Conservation (phyloP, 1,284 basidiomycete genomes). For the Ceratobasidium sp. region DNA sequence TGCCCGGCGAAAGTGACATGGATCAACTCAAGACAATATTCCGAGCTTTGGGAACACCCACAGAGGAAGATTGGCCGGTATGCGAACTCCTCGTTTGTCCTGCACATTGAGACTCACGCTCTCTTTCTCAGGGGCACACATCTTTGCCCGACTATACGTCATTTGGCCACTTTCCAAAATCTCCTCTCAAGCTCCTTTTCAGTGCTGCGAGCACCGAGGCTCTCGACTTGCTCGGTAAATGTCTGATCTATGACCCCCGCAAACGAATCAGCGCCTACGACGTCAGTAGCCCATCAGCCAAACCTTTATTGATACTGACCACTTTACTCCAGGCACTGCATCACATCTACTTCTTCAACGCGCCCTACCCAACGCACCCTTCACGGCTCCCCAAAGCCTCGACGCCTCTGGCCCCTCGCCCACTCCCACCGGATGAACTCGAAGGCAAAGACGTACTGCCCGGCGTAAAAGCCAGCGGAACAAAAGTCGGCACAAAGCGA, state of each 20-base stretch:
- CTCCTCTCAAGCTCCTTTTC: slow-evolving; percentile 87
- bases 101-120: slow-evolving; percentile 46
- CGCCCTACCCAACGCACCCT: slow-evolving; percentile 84
- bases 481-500: slow-evolving; percentile 63
- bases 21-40: slow-evolving; percentile 97
- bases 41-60: slow-evolving; percentile 93
- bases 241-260: slow-evolving; percentile 88
- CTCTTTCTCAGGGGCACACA: slow-evolving; percentile 76
- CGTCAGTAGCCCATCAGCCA: slow-evolving; percentile 60
- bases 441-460: slow-evolving; percentile 70
- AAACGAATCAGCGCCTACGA: slow-evolving; percentile 85
- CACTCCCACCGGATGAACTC: slow-evolving; percentile 72
- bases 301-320: slow-evolving; percentile 28
- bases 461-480: slow-evolving; percentile 58
- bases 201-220: slow-evolving; percentile 91
- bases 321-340: slow-evolving; percentile 68
- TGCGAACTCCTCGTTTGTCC: slow-evolving; percentile 51
- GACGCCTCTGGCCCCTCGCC: slow-evolving; percentile 52
- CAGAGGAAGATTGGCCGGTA: slow-evolving; percentile 97
- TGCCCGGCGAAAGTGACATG: slow-evolving; percentile 94
- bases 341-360: slow-evolving; percentile 82
- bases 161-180: slow-evolving; percentile 84
- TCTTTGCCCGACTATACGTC: slow-evolving; percentile 90
- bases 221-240: slow-evolving; percentile 83
- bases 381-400: slow-evolving; percentile 84